phyloP scores from a whole-genome alignment of 768 basidiomycete genomes.

The Kwoniella heveanensis region DNA sequence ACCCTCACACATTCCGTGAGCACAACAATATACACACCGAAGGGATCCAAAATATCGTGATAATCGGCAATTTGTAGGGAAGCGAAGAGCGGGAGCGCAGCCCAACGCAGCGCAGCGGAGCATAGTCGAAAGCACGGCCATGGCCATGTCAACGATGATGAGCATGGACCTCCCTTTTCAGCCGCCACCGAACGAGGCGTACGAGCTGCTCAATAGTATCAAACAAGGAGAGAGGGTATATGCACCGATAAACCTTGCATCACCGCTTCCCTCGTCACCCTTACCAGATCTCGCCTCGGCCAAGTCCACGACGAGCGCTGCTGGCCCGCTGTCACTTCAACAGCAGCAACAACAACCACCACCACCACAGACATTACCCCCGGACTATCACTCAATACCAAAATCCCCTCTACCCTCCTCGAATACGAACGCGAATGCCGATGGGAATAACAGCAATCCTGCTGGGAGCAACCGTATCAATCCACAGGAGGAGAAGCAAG shows the following conservation, averaged over 20 bases:
- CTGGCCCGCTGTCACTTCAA: too few species aligned
- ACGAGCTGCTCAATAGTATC: not conserved
- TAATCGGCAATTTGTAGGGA: too few species aligned
- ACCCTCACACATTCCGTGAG: too few species aligned
- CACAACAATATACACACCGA: too few species aligned
- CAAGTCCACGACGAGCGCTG: too few species aligned
- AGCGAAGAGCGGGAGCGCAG: too few species aligned
- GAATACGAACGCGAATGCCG: not conserved
- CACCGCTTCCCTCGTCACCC: not conserved
- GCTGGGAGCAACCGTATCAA: conserved; percentile 4
- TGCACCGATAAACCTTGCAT: not conserved
- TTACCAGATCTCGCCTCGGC: not conserved
- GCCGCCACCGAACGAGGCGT: not conserved
- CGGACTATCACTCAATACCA: not conserved
- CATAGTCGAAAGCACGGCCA: too few species aligned
- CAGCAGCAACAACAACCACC: not conserved
- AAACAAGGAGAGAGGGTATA: not conserved
- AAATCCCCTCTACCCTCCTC: not conserved
- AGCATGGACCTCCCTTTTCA: not conserved
- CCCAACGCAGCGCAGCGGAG: too few species aligned
- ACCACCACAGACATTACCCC: not conserved
- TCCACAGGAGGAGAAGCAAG: conserved; percentile 19
- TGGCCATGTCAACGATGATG: not conserved
- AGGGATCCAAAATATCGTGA: too few species aligned
- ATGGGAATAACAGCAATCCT: not conserved